A percentile compares a stretch with the other conserved stretches of the same genome.
Evolutionary conservation across 2,329 filamentous ascomycete species (phyloP).

Genomic region (Xylaria sp.): DNA sequence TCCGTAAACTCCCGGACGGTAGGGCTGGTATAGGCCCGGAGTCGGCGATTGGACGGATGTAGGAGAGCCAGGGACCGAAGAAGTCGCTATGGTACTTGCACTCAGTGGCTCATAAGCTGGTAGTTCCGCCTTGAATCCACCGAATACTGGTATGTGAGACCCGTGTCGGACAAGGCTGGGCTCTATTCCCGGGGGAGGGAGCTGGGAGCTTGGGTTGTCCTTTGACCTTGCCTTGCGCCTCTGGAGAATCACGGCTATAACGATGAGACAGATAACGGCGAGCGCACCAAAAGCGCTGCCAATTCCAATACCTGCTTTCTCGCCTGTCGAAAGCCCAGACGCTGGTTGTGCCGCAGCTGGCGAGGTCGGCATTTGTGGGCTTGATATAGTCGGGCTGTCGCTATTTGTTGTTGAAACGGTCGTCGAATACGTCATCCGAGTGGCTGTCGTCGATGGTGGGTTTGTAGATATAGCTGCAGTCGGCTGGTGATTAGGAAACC

Average conservation of each 20-base stretch:
- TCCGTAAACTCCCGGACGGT: slow-evolving; percentile 21
- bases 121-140: slow-evolving; percentile 35
- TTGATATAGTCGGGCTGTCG: neutral
- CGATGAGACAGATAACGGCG: slow-evolving; percentile 22
- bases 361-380: slow-evolving; percentile 15
- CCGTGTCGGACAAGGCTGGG: neutral
- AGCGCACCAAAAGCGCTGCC: slow-evolving; percentile 27
- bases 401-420: neutral
- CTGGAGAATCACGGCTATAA: slow-evolving; percentile 17
- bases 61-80: slow-evolving; percentile 17
- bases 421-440: slow-evolving; percentile 5
- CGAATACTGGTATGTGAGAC: slow-evolving; percentile 12
- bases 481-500: slow-evolving; percentile 30
- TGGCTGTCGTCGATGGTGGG: slow-evolving; percentile 5
- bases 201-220: neutral
- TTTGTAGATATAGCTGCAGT: slow-evolving; percentile 6
- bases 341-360: neutral
- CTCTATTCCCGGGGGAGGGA: neutral
- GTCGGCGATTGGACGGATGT: neutral
- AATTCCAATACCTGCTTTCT: slow-evolving; percentile 33
- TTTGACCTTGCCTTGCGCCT: slow-evolving; percentile 20
- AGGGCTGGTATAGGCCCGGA: slow-evolving; percentile 27
- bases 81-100: slow-evolving; percentile 1
- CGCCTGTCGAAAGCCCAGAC: slow-evolving; percentile 20
- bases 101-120: slow-evolving; percentile 31